Percentiles rank a stretch among this genome's conserved stretches.
Evolutionary conservation across 345 rosid genomes (phyloP).

Genomic region (Pistacia atlantica): DNA sequence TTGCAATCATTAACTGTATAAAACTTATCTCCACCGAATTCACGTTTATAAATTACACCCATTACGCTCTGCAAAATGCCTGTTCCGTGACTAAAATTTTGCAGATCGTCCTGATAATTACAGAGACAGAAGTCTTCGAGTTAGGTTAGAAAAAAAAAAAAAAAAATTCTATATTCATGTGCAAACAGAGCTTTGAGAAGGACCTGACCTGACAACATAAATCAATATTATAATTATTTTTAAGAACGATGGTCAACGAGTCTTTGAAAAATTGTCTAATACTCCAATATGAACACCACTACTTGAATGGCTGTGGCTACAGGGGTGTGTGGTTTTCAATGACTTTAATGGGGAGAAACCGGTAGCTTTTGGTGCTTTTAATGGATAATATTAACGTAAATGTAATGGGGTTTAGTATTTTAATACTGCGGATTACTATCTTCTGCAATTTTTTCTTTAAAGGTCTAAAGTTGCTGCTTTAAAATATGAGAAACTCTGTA

Average conservation of each 20-base stretch:
- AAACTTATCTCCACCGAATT: slow-evolving; percentile 8
- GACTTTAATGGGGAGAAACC: background rate
- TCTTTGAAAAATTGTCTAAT: too few relatives aligned
- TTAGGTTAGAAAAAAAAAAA: background rate
- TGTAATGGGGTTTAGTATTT: background rate
- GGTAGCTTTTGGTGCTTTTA: background rate
- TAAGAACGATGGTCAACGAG: too few relatives aligned
- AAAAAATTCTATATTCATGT: background rate
- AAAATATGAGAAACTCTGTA: background rate
- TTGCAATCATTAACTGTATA: background rate
- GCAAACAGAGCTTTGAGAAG: background rate
- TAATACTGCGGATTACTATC: background rate
- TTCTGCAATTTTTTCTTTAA: background rate
- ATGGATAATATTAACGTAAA: background rate
- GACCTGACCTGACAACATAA: background rate
- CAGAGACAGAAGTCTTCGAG: background rate
- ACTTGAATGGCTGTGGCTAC: too few relatives aligned
- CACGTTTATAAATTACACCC: background rate
- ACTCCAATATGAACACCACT: too few relatives aligned
- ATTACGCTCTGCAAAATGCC: background rate
- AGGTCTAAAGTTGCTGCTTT: slow-evolving; percentile 5
- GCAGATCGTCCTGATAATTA: background rate
- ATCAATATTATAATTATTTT: too few relatives aligned
- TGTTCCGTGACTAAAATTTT: background rate
- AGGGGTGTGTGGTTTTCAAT: too few relatives aligned